These are phyloP conservation scores for peach (Prunus persica) DNA, from an alignment of 306 rosid genomes.

Conservation along the genomic window Prunus_persica_NCBIv2 NC_034014.1:12859501-12860000, in stretches of 20 bases:
- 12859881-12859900: neutral
- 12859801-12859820: neutral
- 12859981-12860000: neutral
- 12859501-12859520: constrained; percentile 86
- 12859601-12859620: constrained; percentile 96
- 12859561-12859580: constrained; percentile 97
- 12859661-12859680: constrained; percentile 99
- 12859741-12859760: neutral
- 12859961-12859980: neutral
- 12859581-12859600: constrained; percentile 96
- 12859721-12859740: constrained; percentile 8
- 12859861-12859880: neutral
- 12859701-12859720: constrained; percentile 77
- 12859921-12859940: neutral
- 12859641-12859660: constrained; percentile 93
- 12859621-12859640: constrained; percentile 99
- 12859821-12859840: neutral
- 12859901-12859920: neutral
- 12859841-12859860: neutral
- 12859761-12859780: neutral
- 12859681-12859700: constrained; percentile 99
- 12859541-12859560: constrained; percentile 90
- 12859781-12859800: neutral
- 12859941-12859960: neutral
- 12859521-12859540: constrained; percentile 90